Evolutionary conservation across 2,329 filamentous ascomycete genomes (phyloP).

Genomic region (Zasmidium cellare): DNA sequence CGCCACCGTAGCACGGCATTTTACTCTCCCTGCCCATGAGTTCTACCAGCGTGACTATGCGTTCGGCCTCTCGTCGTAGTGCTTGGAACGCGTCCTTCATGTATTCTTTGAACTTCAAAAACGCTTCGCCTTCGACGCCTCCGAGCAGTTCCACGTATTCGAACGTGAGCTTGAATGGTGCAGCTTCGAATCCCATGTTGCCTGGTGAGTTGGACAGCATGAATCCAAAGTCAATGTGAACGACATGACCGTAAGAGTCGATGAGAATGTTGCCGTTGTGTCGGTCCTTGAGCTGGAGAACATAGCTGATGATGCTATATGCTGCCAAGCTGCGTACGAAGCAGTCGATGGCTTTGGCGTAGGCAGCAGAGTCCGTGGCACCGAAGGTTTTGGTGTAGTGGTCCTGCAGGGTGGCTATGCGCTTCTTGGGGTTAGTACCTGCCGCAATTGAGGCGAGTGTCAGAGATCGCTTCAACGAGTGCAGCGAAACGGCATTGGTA

Average conservation of each 20-base stretch:
- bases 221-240: conserved; percentile 88
- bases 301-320: conserved; percentile 81
- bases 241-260: conserved; percentile 81
- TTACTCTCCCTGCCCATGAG: conserved; percentile 82
- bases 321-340: conserved; percentile 81
- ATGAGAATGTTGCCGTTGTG: conserved; percentile 87
- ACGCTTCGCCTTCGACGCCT: conserved; percentile 68
- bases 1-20: conserved; percentile 80
- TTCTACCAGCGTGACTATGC: conserved; percentile 77
- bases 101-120: conserved; percentile 72
- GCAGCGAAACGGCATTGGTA: conserved; percentile 82
- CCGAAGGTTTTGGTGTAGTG: conserved; percentile 81
- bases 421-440: conserved; percentile 71
- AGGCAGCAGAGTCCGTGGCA: conserved; percentile 65
- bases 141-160: conserved; percentile 84
- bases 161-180: conserved; percentile 81
- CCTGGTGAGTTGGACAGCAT: conserved; percentile 87
- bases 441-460: conserved; percentile 73
- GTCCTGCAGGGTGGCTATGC: conserved; percentile 77
- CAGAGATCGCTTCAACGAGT: conserved; percentile 78
- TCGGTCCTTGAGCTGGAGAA: conserved; percentile 80
- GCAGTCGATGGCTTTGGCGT: conserved; percentile 71
- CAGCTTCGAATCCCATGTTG: conserved; percentile 81
- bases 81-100: conserved; percentile 87
- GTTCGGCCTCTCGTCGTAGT: conserved; percentile 73